Percentiles rank a stretch among this genome's conserved stretches.
These are phyloP conservation scores for Suhomyces chickasaworum DNA, from an alignment of 1,139 yeast species.

Conservation along the genomic window DNA sequence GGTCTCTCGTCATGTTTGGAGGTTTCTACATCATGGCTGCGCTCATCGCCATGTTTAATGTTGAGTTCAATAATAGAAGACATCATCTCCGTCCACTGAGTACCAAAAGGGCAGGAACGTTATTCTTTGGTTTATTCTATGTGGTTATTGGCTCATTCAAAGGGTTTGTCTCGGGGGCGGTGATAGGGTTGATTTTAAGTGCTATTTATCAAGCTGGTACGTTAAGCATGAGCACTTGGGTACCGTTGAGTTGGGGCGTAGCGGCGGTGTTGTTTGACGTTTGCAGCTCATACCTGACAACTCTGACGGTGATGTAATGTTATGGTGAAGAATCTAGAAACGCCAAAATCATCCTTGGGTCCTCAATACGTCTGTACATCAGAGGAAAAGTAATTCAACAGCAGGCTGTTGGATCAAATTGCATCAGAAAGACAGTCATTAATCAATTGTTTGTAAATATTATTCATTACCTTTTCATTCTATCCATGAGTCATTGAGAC, in stretches of 20 bases:
- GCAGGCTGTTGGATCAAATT: too few relatives aligned
- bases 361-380: too few relatives aligned
- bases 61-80: constrained; percentile 26
- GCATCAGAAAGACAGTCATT: too few relatives aligned
- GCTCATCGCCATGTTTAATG: constrained; percentile 53
- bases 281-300: constrained; percentile 59
- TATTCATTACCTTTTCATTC: too few relatives aligned
- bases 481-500: too few relatives aligned
- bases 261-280: constrained; percentile 67
- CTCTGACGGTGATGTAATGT: constrained; percentile 37
- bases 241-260: constrained; percentile 80
- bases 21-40: constrained; percentile 71
- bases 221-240: constrained; percentile 90
- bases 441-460: too few relatives aligned
- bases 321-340: too few relatives aligned
- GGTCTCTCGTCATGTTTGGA: constrained; percentile 74
- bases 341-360: too few relatives aligned
- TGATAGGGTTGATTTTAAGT: constrained; percentile 63
- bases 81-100: constrained; percentile 20
- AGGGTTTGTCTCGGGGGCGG: constrained; percentile 70
- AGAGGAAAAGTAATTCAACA: too few relatives aligned
- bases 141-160: constrained; percentile 58
- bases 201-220: constrained; percentile 78
- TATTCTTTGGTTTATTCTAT: constrained; percentile 50
- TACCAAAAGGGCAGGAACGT: constrained; percentile 16